Evolutionary conservation across 495 filamentous ascomycete species (phyloP).

Genomic region (Hypomontagnella submonticulosa): DNA sequence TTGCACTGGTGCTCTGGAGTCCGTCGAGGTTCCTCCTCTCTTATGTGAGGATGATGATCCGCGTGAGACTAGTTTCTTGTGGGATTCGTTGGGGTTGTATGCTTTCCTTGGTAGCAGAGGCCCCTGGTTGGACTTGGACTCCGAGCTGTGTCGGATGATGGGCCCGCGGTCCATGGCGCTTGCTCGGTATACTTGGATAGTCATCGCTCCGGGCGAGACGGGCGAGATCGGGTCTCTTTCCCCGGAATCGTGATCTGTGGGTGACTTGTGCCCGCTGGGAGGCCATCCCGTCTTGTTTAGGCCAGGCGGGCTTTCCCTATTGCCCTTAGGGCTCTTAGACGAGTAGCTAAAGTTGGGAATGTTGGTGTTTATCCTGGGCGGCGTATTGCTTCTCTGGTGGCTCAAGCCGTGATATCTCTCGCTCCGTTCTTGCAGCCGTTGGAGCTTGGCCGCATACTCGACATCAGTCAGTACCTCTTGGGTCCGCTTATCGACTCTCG

Average conservation of each 20-base stretch:
- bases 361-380: not conserved
- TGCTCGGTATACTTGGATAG: conserved; percentile 11
- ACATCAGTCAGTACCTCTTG: conserved; percentile 12
- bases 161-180: conserved; percentile 12
- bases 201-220: conserved; percentile 3
- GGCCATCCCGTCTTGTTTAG: not conserved
- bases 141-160: conserved; percentile 10
- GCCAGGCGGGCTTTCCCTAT: not conserved
- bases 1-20: not conserved
- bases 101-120: conserved; percentile 4
- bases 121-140: not conserved
- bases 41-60: conserved; percentile 1
- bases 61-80: not conserved
- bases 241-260: not conserved
- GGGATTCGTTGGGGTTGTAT: conserved; percentile 2
- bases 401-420: not conserved
- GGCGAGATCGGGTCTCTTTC: not conserved
- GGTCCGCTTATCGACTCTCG: conserved; percentile 24
- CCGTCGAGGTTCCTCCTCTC: not conserved
- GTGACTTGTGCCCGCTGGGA: not conserved
- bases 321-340: conserved; percentile 14
- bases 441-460: conserved; percentile 25
- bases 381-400: conserved; percentile 2
- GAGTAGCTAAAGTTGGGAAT: conserved; percentile 26
- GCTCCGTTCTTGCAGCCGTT: conserved; percentile 27